A percentile compares a stretch with the other conserved stretches of the same genome.
Conservation (phyloP, 345 rosid genomes). For the Combretum micranthum region DNA sequence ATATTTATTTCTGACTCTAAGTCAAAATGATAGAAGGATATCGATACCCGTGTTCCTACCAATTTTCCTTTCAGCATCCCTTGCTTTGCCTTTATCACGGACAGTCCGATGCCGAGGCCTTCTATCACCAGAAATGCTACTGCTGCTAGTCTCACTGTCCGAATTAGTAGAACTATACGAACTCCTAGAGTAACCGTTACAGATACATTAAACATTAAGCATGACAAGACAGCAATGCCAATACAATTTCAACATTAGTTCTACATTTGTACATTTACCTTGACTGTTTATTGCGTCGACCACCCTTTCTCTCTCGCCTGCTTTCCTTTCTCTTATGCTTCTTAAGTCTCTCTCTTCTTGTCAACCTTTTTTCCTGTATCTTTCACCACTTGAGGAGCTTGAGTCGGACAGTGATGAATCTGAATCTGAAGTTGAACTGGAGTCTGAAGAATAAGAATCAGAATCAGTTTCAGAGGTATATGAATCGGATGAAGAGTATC, state of each 20-base stretch:
- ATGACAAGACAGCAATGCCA: background rate
- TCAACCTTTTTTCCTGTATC: constrained; percentile 54
- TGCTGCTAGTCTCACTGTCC: constrained; percentile 35
- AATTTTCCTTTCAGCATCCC: constrained; percentile 26
- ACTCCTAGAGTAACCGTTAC: constrained; percentile 37
- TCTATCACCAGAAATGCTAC: constrained; percentile 48
- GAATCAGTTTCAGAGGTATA: constrained; percentile 59
- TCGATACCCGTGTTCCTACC: constrained; percentile 21
- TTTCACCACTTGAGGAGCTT: constrained; percentile 71
- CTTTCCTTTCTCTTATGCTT: constrained; percentile 40
- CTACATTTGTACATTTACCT: constrained; percentile 35
- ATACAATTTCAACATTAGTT: constrained; percentile 15
- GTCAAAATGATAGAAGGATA: constrained; percentile 3
- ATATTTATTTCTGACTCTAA: no score
- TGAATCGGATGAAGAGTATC: constrained; percentile 80
- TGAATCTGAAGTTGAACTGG: constrained; percentile 36
- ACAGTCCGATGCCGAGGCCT: constrained; percentile 18
- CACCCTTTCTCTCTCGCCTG: constrained; percentile 37
- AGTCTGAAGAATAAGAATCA: constrained; percentile 39
- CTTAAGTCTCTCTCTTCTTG: constrained; percentile 36
- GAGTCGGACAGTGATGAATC: constrained; percentile 53
- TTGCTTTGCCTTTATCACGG: constrained; percentile 25
- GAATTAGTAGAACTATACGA: constrained; percentile 51
- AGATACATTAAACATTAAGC: background rate
- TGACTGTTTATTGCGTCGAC: constrained; percentile 28